Conservation (phyloP, 2,329 filamentous ascomycete species). For the Aspergillus flavus region DNA sequence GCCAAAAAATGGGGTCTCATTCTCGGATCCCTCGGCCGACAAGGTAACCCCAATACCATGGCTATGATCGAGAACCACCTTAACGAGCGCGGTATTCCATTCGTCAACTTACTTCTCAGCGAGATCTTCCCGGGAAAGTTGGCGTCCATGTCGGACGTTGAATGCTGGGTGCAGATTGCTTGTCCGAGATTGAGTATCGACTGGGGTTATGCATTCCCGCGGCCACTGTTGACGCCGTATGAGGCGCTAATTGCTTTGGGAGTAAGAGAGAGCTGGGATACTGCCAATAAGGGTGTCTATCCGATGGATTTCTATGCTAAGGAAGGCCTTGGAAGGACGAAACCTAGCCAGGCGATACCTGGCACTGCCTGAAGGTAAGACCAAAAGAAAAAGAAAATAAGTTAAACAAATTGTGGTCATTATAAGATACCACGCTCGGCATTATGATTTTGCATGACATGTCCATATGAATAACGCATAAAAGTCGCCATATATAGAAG, state of each 20-base stretch:
- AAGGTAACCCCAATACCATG: constrained; percentile 95
- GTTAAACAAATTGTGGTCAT: not conserved
- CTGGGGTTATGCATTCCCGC: constrained; percentile 95
- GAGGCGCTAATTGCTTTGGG: constrained; percentile 91
- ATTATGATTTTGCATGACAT: not conserved
- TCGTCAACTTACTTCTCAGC: constrained; percentile 81
- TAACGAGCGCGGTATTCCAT: constrained; percentile 71
- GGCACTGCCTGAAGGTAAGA: constrained; percentile 1
- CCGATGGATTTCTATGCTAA: constrained; percentile 98
- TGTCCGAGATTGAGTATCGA: constrained; percentile 97
- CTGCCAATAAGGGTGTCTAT: constrained; percentile 67
- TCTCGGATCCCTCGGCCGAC: constrained; percentile 84
- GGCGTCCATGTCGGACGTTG: constrained; percentile 88
- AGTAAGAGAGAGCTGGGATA: constrained; percentile 73
- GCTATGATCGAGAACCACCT: constrained; percentile 80
- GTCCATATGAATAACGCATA: not conserved
- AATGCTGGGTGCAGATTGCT: constrained; percentile 97
- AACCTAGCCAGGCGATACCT: constrained; percentile 19
- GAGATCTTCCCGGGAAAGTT: constrained; percentile 98
- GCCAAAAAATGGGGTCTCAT: constrained; percentile 95
- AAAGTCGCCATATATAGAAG: not conserved
- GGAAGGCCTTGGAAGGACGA: constrained; percentile 81
- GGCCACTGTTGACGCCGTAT: constrained; percentile 88
- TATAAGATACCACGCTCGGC: not conserved
- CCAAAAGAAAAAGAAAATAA: not conserved